Evolutionary conservation across 75 land plant genomes (phyloP).

Genomic region (Pinus tabuliformis): DNA sequence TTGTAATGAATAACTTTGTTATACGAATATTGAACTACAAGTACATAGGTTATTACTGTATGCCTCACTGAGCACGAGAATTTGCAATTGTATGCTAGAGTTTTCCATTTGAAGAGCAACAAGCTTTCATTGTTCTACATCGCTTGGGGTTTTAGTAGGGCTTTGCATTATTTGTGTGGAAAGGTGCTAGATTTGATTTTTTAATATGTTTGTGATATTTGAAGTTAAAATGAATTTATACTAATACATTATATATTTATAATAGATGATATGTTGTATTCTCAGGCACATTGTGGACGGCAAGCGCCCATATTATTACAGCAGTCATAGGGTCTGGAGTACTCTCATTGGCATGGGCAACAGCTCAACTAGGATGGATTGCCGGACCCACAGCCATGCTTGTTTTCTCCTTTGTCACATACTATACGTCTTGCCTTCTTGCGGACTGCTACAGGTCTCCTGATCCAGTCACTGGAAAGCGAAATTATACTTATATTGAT

Average conservation of each 20-base stretch:
- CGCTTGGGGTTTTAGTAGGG: neutral
- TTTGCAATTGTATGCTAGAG: neutral
- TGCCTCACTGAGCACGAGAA: neutral
- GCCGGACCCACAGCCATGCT: slow-evolving; percentile 65
- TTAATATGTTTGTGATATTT: neutral
- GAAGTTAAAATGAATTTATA: too few species aligned
- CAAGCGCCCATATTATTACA: slow-evolving; percentile 82
- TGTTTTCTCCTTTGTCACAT: slow-evolving; percentile 56
- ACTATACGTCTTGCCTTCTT: slow-evolving; percentile 57
- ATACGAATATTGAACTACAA: neutral
- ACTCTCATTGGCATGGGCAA: slow-evolving; percentile 79
- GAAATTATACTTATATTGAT: slow-evolving; percentile 74
- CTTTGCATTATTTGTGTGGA: neutral
- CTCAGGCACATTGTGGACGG: slow-evolving; percentile 56
- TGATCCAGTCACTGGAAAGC: slow-evolving; percentile 66
- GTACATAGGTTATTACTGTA: neutral
- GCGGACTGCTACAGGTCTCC: slow-evolving; percentile 70
- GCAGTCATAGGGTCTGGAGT: slow-evolving; percentile 85
- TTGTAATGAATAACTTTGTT: too few species aligned
- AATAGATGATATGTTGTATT: neutral
- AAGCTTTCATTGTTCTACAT: neutral
- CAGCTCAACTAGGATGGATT: slow-evolving; percentile 82
- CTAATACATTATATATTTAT: too few species aligned
- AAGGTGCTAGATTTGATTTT: neutral
- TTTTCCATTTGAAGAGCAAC: neutral